Percentiles rank a stretch among this genome's conserved stretches.
These are phyloP conservation scores for Pelargonium australe DNA, from an alignment of 441 rosid genomes.

Conservation along the genomic window DNA sequence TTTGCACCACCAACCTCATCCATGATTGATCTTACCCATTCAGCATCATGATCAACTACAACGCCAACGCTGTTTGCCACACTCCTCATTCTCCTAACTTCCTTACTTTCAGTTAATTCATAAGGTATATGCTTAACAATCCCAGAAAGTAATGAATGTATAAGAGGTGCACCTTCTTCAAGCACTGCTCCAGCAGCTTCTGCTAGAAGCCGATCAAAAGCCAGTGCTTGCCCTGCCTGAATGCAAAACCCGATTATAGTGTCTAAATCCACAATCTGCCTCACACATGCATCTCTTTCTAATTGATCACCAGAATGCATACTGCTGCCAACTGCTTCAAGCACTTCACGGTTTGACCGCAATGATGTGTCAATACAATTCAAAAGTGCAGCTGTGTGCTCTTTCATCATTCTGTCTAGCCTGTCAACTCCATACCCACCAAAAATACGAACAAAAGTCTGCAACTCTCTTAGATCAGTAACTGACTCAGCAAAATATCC, in stretches of 20 bases:
- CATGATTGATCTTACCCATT: conserved; percentile 83
- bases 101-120: conserved; percentile 82
- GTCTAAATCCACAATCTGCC: conserved; percentile 93
- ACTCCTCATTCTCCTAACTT: conserved; percentile 68
- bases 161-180: conserved; percentile 76
- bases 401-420: conserved; percentile 92
- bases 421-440: conserved; percentile 96
- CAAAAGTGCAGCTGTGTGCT: conserved; percentile 87
- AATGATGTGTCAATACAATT: conserved; percentile 93
- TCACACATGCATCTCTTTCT: conserved; percentile 69
- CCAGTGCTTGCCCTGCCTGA: conserved; percentile 96
- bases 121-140: conserved; percentile 73
- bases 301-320: conserved; percentile 93
- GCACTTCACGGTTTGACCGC: conserved; percentile 76
- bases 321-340: conserved; percentile 84
- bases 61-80: conserved; percentile 63
- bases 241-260: conserved; percentile 87
- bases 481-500: conserved; percentile 99
- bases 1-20: conserved; percentile 93
- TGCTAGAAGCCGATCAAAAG: conserved; percentile 87
- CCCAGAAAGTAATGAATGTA: conserved; percentile 72
- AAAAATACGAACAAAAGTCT: conserved; percentile 80
- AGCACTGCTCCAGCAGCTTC: conserved; percentile 92
- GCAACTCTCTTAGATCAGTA: conserved; percentile 77
- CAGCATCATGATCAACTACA: conserved; percentile 78